Percentiles rank a stretch among this genome's conserved stretches.
Evolutionary conservation across 164 flowering plant genomes (phyloP).

Genomic region (Santalum album): DNA sequence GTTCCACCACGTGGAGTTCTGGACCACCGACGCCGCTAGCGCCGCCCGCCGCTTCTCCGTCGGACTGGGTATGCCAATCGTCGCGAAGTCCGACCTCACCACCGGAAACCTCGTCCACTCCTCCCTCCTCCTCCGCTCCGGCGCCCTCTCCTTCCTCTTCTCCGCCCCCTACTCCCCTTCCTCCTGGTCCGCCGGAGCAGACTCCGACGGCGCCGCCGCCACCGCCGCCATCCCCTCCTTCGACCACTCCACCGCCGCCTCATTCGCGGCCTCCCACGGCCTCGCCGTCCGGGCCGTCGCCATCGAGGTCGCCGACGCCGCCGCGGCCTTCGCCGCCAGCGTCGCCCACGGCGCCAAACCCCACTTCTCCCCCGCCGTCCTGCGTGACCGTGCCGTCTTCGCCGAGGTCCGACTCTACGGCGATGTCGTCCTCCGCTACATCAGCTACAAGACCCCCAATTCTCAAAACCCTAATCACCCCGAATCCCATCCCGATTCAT

Average conservation of each 20-base stretch:
- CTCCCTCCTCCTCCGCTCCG: constrained; percentile 67
- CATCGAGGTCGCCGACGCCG: constrained; percentile 60
- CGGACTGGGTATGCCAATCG: constrained; percentile 73
- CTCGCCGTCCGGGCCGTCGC: constrained; percentile 63
- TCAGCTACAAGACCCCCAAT: constrained; percentile 27
- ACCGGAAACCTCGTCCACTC: constrained; percentile 71
- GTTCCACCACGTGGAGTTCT: constrained; percentile 89
- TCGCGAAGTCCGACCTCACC: constrained; percentile 73
- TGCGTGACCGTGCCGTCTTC: constrained; percentile 18
- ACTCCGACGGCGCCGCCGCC: constrained; percentile 9
- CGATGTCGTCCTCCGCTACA: constrained; percentile 56
- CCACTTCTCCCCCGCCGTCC: constrained; percentile 21
- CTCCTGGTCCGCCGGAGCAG: too few species aligned
- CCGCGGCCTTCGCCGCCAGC: constrained; percentile 29
- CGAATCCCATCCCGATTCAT: neutral
- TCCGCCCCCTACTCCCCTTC: constrained; percentile 81
- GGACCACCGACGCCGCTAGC: constrained; percentile 75
- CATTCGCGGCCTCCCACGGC: constrained; percentile 59
- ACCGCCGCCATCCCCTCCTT: constrained; percentile 60
- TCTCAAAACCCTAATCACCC: neutral
- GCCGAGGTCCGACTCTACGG: constrained; percentile 62
- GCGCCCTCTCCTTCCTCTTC: constrained; percentile 57
- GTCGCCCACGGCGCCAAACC: constrained; percentile 52
- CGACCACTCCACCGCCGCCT: constrained; percentile 22
- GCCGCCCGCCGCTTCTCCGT: constrained; percentile 58